A percentile compares a stretch with the other conserved stretches of the same genome.
These are phyloP conservation scores for Wallacemonas sp. DNA, from an alignment of 208 protist genomes.

Conservation along the genomic window DNA sequence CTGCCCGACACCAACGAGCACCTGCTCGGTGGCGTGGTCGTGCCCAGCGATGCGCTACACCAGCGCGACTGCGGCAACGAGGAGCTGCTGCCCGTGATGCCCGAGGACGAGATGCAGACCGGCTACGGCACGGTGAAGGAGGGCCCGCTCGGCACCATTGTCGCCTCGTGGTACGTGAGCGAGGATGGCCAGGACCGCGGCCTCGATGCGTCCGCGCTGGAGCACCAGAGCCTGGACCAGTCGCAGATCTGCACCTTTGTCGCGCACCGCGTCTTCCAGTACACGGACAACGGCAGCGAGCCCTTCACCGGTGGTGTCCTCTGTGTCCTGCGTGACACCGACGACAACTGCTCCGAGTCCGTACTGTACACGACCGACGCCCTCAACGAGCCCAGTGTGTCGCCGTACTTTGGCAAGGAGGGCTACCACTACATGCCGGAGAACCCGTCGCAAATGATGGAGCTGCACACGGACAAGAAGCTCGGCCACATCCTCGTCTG, in stretches of 20 bases:
- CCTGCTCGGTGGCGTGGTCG: constrained; percentile 70
- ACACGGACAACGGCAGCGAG: constrained; percentile 81
- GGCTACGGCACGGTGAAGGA: constrained; percentile 63
- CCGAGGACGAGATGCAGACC: constrained; percentile 58
- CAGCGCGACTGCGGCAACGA: constrained; percentile 73
- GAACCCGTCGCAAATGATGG: constrained; percentile 79
- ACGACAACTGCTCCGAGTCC: constrained; percentile 90
- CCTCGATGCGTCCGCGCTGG: constrained; percentile 50
- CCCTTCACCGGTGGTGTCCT: constrained; percentile 74
- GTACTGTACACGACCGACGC: constrained; percentile 58
- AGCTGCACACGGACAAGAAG: constrained; percentile 87
- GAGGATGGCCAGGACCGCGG: constrained; percentile 50
- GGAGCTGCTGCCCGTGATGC: constrained; percentile 73
- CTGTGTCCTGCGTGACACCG: constrained; percentile 86
- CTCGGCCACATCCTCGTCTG: constrained; percentile 88
- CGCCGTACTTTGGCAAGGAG: constrained; percentile 76
- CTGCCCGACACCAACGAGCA: constrained; percentile 55
- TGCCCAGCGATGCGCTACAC: constrained; percentile 67
- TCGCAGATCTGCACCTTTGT: constrained; percentile 81
- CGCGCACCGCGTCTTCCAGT: constrained; percentile 87
- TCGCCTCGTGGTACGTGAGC: constrained; percentile 87
- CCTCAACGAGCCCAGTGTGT: constrained; percentile 61
- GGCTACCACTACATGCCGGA: constrained; percentile 87
- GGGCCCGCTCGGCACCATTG: constrained; percentile 69
- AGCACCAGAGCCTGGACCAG: constrained; percentile 64